Evolutionary conservation across 345 rosid genomes (phyloP).

Genomic region (Barbarea vulgaris): DNA sequence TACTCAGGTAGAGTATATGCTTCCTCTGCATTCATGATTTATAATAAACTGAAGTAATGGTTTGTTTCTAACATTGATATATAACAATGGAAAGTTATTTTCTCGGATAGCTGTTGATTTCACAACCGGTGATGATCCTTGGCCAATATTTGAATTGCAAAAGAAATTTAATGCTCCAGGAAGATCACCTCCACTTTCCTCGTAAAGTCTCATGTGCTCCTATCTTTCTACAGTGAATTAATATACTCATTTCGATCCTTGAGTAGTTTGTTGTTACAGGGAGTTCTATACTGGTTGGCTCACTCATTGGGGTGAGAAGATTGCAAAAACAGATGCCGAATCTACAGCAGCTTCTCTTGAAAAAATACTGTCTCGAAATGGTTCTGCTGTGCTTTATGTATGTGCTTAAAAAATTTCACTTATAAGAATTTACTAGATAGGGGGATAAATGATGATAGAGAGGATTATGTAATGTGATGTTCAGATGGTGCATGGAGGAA

Average conservation of each 20-base stretch:
- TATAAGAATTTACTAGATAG: neutral
- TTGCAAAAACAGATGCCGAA: conserved; percentile 64
- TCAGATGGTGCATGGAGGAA: conserved; percentile 99
- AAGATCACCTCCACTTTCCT: conserved; percentile 89
- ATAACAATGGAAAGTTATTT: conserved; percentile 4
- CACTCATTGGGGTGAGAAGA: conserved; percentile 94
- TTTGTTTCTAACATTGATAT: neutral
- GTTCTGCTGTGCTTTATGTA: conserved; percentile 97
- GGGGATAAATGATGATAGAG: neutral
- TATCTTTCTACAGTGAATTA: neutral
- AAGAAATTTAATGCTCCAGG: conserved; percentile 89
- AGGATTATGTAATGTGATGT: conserved; percentile 25
- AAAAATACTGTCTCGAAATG: conserved; percentile 73
- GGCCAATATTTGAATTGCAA: conserved; percentile 87
- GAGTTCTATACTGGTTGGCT: conserved; percentile 99
- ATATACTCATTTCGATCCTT: neutral
- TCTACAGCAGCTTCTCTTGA: conserved; percentile 70
- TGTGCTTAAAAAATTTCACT: conserved; percentile 26
- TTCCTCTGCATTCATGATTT: conserved; percentile 6
- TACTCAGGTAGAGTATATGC: conserved; percentile 62
- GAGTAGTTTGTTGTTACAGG: conserved; percentile 48
- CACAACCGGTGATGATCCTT: conserved; percentile 73
- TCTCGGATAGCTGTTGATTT: conserved; percentile 83
- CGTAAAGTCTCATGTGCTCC: conserved; percentile 54
- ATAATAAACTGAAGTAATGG: neutral